Base-by-base conservation (phyloP, 306 rosid species). In the Corylus heterophylla region DNA sequence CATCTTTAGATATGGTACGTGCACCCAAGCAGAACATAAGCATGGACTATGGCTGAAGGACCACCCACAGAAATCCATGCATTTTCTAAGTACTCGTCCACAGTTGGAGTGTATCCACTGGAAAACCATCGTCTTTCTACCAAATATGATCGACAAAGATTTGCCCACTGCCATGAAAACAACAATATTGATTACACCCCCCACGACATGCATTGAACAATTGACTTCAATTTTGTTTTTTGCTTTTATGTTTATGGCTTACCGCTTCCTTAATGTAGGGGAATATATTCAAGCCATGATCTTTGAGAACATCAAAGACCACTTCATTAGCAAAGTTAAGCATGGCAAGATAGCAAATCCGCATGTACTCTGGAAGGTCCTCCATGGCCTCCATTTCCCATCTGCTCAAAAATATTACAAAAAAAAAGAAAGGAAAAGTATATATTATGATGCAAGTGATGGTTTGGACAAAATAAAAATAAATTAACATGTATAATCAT, bases 111-210 rank as follows among this genome's bases (percentile, higher is more conserved):
- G 25, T 27, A 69, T 44, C 51, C 76, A 16, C 59, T 14, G 54
- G 5, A 54, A 44, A 76, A 84, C 87, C 87, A 84, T 73, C 54
- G 37, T 76, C 81, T 81, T 67, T 84, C 87, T 6, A 73, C 69
- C 7, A 80, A 31, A 70, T 84, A 84, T 11, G 87, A 27, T 29
- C 17, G 51, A 47, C 87, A 80, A 31, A 79, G 87, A 67, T 62
- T 84, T 20, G 5, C 72, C 84, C 87, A 84, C 87, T 80, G 79
- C 55, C 37, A n/a, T 4, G 48, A 16, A 71, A 58, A 51, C 0
- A 51, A 3, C 16, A 31, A 12, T 1, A 8, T 48, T 48, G 51
- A 11, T 11, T 11, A 48, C 7, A 48, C 10, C 51, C 51, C 20
- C 16, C 18, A 51, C 55, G 18, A 13, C 5, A 12, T 5, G 8